Conservation (phyloP, 441 rosid species). For the Adansonia gregorii region DNA sequence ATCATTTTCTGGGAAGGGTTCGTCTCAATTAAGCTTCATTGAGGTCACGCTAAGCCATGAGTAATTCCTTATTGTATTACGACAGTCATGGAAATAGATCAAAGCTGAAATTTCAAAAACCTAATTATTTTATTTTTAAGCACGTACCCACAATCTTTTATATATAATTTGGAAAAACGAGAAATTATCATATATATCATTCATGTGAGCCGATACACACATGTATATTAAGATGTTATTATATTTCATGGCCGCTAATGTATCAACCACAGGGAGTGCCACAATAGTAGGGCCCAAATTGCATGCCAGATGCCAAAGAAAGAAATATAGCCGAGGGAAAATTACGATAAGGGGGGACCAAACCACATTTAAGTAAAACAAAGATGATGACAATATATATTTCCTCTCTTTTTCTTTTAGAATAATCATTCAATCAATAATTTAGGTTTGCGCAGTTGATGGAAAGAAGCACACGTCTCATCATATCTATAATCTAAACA, state of each 20-base stretch:
- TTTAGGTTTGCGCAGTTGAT: not conserved
- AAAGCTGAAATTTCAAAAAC: not conserved
- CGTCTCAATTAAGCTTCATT: no score
- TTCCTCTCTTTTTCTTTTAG: not conserved
- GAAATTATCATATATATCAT: not conserved
- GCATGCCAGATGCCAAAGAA: not conserved
- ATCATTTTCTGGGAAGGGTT: no score
- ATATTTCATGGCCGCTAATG: not conserved
- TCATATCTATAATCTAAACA: not conserved
- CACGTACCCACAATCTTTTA: not conserved
- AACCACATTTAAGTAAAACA: not conserved
- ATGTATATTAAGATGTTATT: not conserved
- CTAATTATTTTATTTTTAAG: no score
- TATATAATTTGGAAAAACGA: not conserved
- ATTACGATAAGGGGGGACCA: constrained; percentile 20
- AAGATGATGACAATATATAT: not conserved
- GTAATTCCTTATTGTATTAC: no score
- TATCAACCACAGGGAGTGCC: not conserved
- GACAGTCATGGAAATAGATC: no score
- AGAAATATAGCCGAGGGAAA: not conserved
- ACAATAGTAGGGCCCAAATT: constrained; percentile 1
- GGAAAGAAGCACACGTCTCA: not conserved
- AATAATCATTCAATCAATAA: not conserved
- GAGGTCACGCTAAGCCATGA: no score
- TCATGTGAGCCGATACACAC: not conserved